Conservation (phyloP, 164 flowering plant genomes). For the Cinnamomum chago region DNA sequence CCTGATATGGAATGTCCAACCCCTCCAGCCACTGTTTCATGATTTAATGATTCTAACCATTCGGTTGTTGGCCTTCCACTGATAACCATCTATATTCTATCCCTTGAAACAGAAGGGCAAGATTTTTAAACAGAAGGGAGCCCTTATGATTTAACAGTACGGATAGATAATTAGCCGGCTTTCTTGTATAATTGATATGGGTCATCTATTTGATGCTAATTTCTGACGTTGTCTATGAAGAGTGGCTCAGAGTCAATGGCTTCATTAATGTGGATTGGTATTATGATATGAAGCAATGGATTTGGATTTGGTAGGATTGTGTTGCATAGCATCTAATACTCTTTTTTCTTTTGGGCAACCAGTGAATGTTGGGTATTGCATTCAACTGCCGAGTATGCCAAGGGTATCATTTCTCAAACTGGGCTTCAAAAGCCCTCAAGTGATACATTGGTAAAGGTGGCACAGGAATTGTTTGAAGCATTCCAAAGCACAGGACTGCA, state of each 20-base stretch:
- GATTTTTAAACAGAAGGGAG: background rate
- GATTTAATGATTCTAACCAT: background rate
- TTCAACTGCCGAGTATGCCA: slow-evolving; percentile 65
- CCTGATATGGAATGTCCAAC: background rate
- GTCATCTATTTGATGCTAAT: no score
- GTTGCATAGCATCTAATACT: no score
- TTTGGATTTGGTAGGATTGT: no score
- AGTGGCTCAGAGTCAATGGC: no score
- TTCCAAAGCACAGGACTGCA: slow-evolving; percentile 44
- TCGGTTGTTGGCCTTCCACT: background rate
- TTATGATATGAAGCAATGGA: no score
- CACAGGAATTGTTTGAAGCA: slow-evolving; percentile 61
- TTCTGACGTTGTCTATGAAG: no score
- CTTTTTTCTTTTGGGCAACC: slow-evolving; percentile 7
- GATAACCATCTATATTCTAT: background rate
- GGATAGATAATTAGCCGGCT: background rate
- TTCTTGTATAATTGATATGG: no score
- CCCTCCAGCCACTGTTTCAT: background rate
- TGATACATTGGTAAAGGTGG: slow-evolving; percentile 49
- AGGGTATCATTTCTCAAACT: slow-evolving; percentile 40
- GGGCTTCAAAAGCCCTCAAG: slow-evolving; percentile 66
- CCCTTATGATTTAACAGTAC: background rate
- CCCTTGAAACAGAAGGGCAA: background rate
- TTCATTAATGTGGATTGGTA: no score
- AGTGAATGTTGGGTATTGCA: slow-evolving; percentile 85